A percentile compares a stretch with the other conserved stretches of the same genome.
Conservation (phyloP, 345 rosid genomes). For the Stellera chamaejasme region DNA sequence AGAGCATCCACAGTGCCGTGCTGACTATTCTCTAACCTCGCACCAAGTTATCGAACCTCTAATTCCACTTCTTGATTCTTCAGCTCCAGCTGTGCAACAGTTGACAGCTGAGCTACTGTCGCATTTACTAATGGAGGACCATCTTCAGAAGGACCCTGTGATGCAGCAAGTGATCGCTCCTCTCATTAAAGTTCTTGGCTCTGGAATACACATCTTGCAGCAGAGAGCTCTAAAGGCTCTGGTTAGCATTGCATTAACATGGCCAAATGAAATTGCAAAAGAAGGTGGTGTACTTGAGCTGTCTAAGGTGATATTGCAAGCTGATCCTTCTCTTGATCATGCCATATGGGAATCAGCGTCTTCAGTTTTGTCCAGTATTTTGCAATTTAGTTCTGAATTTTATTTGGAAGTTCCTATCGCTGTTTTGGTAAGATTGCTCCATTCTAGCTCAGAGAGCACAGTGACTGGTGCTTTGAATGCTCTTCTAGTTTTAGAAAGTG, state of each 20-base stretch:
- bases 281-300: slow-evolving; percentile 94
- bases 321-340: slow-evolving; percentile 92
- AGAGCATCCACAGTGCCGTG: slow-evolving; percentile 95
- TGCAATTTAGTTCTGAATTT: slow-evolving; percentile 94
- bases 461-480: slow-evolving; percentile 87
- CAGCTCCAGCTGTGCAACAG: slow-evolving; percentile 92
- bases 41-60: slow-evolving; percentile 91
- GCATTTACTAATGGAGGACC: slow-evolving; percentile 76
- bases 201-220: slow-evolving; percentile 83
- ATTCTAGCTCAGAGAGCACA: slow-evolving; percentile 74
- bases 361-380: slow-evolving; percentile 68
- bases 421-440: slow-evolving; percentile 86
- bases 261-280: slow-evolving; percentile 97
- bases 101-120: slow-evolving; percentile 98
- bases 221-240: slow-evolving; percentile 99
- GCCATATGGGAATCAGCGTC: slow-evolving; percentile 97
- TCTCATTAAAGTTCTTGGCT: slow-evolving; percentile 73
- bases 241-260: slow-evolving; percentile 72
- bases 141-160: slow-evolving; percentile 83
- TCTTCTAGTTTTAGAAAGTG: slow-evolving; percentile 94
- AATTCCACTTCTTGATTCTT: slow-evolving; percentile 88
- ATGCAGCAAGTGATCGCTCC: slow-evolving; percentile 85
- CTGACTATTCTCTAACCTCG: slow-evolving; percentile 66
- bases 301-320: slow-evolving; percentile 86
- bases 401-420: slow-evolving; percentile 96